Evolutionary conservation across 192 early-diverging fungal species (phyloP).

Genomic region (Haplosporangium gracile): DNA sequence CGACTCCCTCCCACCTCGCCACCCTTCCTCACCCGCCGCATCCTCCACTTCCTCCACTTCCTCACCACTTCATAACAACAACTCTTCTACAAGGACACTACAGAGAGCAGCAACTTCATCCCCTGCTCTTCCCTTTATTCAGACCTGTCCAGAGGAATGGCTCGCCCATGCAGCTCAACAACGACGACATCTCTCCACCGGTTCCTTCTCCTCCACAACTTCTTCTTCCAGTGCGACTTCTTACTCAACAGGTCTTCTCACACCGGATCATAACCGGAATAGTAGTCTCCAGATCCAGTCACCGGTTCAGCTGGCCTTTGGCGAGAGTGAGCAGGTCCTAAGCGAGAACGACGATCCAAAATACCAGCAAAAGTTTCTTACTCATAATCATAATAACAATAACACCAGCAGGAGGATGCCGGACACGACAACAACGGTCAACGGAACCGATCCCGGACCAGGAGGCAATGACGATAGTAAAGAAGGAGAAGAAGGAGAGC

Average conservation of each 20-base stretch:
- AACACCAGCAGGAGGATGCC: not conserved
- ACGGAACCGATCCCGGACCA: not conserved
- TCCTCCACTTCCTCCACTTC: constrained; percentile 18
- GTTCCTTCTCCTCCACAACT: constrained; percentile 32
- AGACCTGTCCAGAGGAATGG: constrained; percentile 50
- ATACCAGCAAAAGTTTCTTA: not conserved
- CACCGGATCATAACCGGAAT: constrained; percentile 5
- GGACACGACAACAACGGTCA: not conserved
- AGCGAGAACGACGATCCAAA: not conserved
- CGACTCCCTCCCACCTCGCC: constrained; percentile 17
- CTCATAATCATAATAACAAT: not conserved
- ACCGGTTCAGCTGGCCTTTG: constrained; percentile 15
- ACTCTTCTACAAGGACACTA: constrained; percentile 3
- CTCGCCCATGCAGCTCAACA: constrained; percentile 46
- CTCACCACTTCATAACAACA: not conserved
- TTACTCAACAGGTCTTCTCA: not conserved
- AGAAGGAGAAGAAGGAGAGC: constrained; percentile 19
- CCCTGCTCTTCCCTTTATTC: constrained; percentile 10
- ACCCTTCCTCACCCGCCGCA: constrained; percentile 14
- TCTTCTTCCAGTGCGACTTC: constrained; percentile 6
- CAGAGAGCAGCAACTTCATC: constrained; percentile 9
- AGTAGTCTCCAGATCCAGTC: not conserved
- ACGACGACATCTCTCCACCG: constrained; percentile 38
- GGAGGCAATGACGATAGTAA: no score
- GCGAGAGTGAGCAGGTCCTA: constrained; percentile 32